Evolutionary conservation across 1,284 basidiomycete genomes (phyloP), one percentile per base, ranked within the genome.

Genomic region (Boletus smithii): DNA sequence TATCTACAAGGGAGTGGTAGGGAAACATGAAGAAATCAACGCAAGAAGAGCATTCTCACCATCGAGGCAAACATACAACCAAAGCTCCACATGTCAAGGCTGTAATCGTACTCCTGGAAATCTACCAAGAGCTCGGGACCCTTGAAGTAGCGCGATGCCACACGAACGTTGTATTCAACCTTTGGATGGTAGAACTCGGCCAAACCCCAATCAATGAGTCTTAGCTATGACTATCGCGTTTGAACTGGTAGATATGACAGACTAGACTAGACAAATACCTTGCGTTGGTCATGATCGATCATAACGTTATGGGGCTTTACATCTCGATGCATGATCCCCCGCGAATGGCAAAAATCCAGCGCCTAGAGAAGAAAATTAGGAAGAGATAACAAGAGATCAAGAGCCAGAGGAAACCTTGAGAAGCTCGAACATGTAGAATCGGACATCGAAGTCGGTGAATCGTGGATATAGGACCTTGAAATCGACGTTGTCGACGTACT

Each of bases 41-140:
- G 32, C 16, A 26, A 16, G 14, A 42, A 36, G 33, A 38, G 35
- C 13, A 20, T 30, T 62, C 77, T 55, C 59, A 93, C 92, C 93
- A 98, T 97, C n/a, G 89, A 92, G 11, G 93, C 93, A 68, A 97
- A 97, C 92, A 97, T 98, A 70, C 95, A 98, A 6, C 95, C 95
- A 61, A 92, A 84, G 70, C 91, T 94, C 95, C 95, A 98, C 91
- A 99, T 93, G 69, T 99, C 95, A 56, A 95, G 69, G 67, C 88
- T 91, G 66, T 97, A 95, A 69, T 97, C 95, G 62, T 97, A 98
- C 69, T 97, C 93, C 68, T 97, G 94, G 75, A 97, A 98, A 68
- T 98, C 97, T 53, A 98, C 95, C 40, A 99, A 76, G 48, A 99
- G 76, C 68, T 99, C 95, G 4, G 97, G 97, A 0, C 94, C 95